phyloP scores from a whole-genome alignment of 2,329 filamentous ascomycete genomes.

The Stromatinia cepivora region DNA sequence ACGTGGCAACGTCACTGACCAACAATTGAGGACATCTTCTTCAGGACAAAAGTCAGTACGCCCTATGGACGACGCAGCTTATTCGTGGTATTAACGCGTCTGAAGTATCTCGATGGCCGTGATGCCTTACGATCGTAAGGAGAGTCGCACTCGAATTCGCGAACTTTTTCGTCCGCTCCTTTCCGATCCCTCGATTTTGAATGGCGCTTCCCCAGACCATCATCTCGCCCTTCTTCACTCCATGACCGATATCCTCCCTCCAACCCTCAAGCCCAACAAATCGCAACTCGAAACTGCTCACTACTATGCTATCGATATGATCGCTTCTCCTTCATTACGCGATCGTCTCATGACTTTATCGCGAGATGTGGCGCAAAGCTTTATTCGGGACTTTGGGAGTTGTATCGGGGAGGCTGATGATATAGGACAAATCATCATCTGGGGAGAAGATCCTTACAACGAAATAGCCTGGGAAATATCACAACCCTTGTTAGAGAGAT shows the following conservation, averaged over 20 bases:
- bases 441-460: constrained; percentile 46
- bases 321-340: constrained; percentile 45
- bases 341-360: constrained; percentile 43
- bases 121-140: constrained; percentile 41
- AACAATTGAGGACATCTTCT: constrained; percentile 29
- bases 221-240: constrained; percentile 40
- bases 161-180: constrained; percentile 43
- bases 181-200: constrained; percentile 39
- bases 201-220: constrained; percentile 39
- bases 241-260: constrained; percentile 41
- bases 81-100: constrained; percentile 20
- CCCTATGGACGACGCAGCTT: constrained; percentile 18
- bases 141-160: constrained; percentile 42
- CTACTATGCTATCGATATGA: constrained; percentile 46
- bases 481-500: constrained; percentile 43
- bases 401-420: constrained; percentile 43
- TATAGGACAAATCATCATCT: constrained; percentile 45
- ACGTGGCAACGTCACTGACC: constrained; percentile 25
- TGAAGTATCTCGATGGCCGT: constrained; percentile 35
- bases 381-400: constrained; percentile 44
- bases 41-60: constrained; percentile 31
- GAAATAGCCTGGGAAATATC: constrained; percentile 48
- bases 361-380: constrained; percentile 42
- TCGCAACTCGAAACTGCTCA: constrained; percentile 45
- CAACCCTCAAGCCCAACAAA: constrained; percentile 43